These are phyloP conservation scores for Phytopythium sindhum DNA, from an alignment of 352 stramenopile genomes.

Conservation along the genomic window DNA sequence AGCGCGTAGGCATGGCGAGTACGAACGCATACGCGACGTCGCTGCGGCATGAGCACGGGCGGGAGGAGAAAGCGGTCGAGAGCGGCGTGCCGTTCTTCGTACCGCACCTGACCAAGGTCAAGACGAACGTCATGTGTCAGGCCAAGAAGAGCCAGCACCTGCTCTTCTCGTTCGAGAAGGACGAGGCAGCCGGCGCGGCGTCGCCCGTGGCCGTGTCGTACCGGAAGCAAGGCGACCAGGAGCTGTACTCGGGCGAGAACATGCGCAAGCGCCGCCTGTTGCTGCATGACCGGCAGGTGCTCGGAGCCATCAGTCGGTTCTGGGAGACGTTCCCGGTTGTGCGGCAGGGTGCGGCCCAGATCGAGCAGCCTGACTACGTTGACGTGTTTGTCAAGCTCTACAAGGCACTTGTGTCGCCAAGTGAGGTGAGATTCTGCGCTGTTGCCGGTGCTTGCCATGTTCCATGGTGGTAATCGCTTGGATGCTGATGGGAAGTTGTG, in stretches of 20 bases:
- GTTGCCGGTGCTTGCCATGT: background rate
- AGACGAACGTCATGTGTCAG: constrained; percentile 59
- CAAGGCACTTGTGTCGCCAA: constrained; percentile 69
- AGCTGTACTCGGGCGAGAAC: constrained; percentile 72
- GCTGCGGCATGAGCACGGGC: constrained; percentile 25
- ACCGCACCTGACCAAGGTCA: constrained; percentile 61
- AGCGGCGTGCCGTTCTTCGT: constrained; percentile 55
- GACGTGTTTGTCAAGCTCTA: constrained; percentile 84
- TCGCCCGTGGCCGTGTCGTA: constrained; percentile 41
- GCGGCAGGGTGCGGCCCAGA: constrained; percentile 35
- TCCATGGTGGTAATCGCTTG: background rate
- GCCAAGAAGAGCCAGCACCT: constrained; percentile 38
- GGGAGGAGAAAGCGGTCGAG: constrained; percentile 28
- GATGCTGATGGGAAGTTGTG: constrained; percentile 2
- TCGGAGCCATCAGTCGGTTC: constrained; percentile 52
- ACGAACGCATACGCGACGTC: constrained; percentile 39
- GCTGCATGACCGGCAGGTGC: constrained; percentile 40
- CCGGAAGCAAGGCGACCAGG: constrained; percentile 68
- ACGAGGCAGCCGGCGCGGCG: background rate
- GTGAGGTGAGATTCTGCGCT: constrained; percentile 21
- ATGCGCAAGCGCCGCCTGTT: constrained; percentile 50
- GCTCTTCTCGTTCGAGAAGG: constrained; percentile 47
- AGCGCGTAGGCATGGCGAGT: constrained; percentile 20
- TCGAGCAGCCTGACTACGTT: constrained; percentile 58
- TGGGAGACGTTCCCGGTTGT: constrained; percentile 72